Evolutionary conservation across 257 asterid genomes (phyloP).

Genomic region (Rehmannia glutinosa): DNA sequence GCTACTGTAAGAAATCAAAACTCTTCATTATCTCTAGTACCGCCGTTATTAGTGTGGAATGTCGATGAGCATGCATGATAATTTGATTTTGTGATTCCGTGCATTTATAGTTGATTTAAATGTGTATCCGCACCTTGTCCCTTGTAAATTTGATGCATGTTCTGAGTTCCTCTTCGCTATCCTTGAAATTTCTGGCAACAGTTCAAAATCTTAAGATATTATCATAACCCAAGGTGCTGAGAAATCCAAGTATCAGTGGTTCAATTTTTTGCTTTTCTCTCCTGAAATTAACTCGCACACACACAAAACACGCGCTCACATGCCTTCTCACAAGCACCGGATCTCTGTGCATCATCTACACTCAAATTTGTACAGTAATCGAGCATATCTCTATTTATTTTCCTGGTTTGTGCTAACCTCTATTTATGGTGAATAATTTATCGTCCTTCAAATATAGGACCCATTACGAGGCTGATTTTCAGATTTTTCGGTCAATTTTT

Average conservation of each 20-base stretch:
- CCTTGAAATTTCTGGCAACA: not conserved
- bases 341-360: not conserved
- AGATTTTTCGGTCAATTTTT: slow-evolving; percentile 1
- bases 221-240: slow-evolving; percentile 8
- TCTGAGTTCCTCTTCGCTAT: slow-evolving; percentile 6
- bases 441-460: slow-evolving; percentile 4
- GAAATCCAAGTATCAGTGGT: not conserved
- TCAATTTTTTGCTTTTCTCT: slow-evolving; percentile 7
- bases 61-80: not conserved
- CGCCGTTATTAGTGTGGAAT: not conserved
- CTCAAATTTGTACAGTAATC: not conserved
- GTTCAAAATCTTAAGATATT: slow-evolving; percentile 15
- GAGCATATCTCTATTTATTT: not conserved
- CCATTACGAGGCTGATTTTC: slow-evolving; percentile 19
- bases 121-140: slow-evolving; percentile 4
- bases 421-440: not conserved
- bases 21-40: slow-evolving; percentile 3
- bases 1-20: slow-evolving; percentile 26
- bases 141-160: not conserved
- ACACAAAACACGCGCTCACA: not conserved
- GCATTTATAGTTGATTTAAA: not conserved
- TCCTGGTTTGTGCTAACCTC: not conserved
- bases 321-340: slow-evolving; percentile 5
- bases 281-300: not conserved
- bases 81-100: not conserved